Base-by-base conservation (phyloP, 164 flowering plant genomes). In the Vitis rotundifolia region DNA sequence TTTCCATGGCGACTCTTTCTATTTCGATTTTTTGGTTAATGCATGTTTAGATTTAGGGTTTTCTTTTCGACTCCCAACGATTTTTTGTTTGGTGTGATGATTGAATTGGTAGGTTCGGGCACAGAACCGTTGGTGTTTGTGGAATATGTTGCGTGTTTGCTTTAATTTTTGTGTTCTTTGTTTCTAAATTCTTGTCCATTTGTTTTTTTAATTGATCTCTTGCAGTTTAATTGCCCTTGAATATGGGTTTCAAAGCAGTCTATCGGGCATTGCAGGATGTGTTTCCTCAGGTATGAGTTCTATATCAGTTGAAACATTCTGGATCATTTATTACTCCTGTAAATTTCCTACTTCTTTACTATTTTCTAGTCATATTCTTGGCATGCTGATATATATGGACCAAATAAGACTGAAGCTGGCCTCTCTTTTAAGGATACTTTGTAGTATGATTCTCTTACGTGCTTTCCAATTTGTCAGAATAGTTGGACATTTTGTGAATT, bases 181-280 rank as follows among this genome's bases (percentile, higher is more conserved):
- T 48, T 37, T 15, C 5, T 22, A 49, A 63, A 61, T 15, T 10
- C n/a, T 31, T 9, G 47, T 29, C 61, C 8, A 44, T 19, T 22
- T 19, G 1, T 26, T 4, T 50, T 1, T 48, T 63, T 37, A 61
- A 18, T 70, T 9, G 9, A 62, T 63, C 52, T 51, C 11, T 22
- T 69, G 74, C 76, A 72, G 76, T 51, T 26, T 58, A 51, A n/a
- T 66, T 28, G 52, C 57, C 52, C 48, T 60, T 22, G 1, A 56
- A 5, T 4, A 89, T 89, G 94, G 90, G 85, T 10, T 86, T 86
- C 82, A 74, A 76, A 16, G 62, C 79, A 26, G 89, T 89, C 5
- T 89, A 78, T 69, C 64, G 53, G 44, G 37, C 78, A 31, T 76
- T 89, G 77, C 67, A 71, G 76, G 91, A 89, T 57, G 48, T 89